phyloP scores from a whole-genome alignment of 805 yeast genomes.

The Candida germanica region DNA sequence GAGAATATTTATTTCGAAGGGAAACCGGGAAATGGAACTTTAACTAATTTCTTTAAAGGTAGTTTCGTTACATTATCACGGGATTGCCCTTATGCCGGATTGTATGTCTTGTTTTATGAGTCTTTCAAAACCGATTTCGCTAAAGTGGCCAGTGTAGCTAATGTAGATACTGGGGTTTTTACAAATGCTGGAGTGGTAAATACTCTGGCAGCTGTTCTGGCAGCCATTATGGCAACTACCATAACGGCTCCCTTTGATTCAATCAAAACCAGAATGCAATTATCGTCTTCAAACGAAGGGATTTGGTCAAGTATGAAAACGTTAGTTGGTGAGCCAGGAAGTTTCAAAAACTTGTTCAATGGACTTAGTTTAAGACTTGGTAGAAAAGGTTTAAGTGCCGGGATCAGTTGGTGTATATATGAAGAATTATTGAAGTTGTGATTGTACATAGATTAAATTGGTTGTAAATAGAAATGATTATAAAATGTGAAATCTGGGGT shows the following conservation, averaged over 20 bases:
- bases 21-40: constrained; percentile 25
- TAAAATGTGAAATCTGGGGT: too few species aligned
- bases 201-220: constrained; percentile 68
- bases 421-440: constrained; percentile 68
- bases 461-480: not conserved
- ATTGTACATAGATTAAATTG: too few species aligned
- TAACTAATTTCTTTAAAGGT: constrained; percentile 79
- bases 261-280: constrained; percentile 86
- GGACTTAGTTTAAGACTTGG: constrained; percentile 79
- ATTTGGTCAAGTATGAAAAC: constrained; percentile 41
- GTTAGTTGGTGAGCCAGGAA: constrained; percentile 42
- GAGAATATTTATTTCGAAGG: constrained; percentile 47
- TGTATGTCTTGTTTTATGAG: constrained; percentile 85
- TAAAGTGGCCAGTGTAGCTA: not conserved
- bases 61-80: constrained; percentile 82
- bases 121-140: constrained; percentile 51
- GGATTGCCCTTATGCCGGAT: constrained; percentile 96
- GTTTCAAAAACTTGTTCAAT: constrained; percentile 63
- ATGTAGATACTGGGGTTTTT: constrained; percentile 22
- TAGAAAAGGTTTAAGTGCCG: constrained; percentile 88
- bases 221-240: constrained; percentile 79
- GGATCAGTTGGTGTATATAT: constrained; percentile 95
- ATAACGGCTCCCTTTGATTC: constrained; percentile 95
- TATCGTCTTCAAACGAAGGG: constrained; percentile 43
- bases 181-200: constrained; percentile 56